Percentiles rank a stretch among this genome's conserved stretches.
Conservation (phyloP, 2,329 filamentous ascomycete species). For the Madurella mycetomatis region DNA sequence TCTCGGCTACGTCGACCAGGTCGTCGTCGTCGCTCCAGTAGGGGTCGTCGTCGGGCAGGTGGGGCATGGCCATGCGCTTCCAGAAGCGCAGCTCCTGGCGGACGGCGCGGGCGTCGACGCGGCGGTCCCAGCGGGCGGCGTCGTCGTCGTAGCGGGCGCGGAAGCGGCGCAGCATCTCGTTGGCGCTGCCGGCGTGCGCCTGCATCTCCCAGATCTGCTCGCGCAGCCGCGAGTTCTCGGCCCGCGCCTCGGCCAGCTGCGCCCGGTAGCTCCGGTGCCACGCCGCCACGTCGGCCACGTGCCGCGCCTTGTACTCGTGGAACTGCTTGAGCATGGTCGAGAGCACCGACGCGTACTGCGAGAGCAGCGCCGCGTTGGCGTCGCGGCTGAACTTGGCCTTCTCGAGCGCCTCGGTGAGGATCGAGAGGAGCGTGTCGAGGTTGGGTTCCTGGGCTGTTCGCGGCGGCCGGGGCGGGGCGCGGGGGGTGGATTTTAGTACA, state of each 20-base stretch:
- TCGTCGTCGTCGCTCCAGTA: conserved; percentile 64
- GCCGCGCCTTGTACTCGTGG: conserved; percentile 61
- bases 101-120: conserved; percentile 48
- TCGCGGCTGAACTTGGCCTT: conserved; percentile 57
- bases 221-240: conserved; percentile 58
- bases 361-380: conserved; percentile 55
- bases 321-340: conserved; percentile 58
- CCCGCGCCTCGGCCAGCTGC: conserved; percentile 61
- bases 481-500: neutral
- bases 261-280: conserved; percentile 64
- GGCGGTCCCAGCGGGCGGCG: conserved; percentile 48
- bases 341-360: conserved; percentile 55
- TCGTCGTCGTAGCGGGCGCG: conserved; percentile 54
- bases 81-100: conserved; percentile 60
- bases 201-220: conserved; percentile 66
- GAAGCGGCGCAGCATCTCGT: conserved; percentile 54
- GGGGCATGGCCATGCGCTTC: conserved; percentile 62
- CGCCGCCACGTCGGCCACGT: conserved; percentile 55
- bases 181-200: conserved; percentile 53
- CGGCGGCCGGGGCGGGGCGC: neutral
- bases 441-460: conserved; percentile 52
- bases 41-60: conserved; percentile 54
- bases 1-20: conserved; percentile 57
- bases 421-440: conserved; percentile 57
- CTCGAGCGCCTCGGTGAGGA: conserved; percentile 59